Evolutionary conservation across 306 rosid genomes (phyloP).

Genomic region (Prunus davidiana): DNA sequence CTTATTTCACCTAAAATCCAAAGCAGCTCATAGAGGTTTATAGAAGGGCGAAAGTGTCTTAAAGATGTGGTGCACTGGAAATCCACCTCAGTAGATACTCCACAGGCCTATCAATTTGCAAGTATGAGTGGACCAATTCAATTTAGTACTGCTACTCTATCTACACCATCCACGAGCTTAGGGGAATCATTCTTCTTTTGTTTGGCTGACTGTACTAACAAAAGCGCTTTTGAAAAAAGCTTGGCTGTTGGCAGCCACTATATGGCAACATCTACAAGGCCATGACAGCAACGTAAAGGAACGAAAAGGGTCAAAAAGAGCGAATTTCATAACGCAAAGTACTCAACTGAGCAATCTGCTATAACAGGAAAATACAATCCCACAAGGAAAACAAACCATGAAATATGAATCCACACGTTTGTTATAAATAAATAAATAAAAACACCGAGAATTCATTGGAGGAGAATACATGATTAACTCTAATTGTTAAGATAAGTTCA

Average conservation of each 20-base stretch:
- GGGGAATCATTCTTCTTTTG: not conserved
- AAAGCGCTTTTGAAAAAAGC: not conserved
- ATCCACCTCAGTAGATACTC: slow-evolving; percentile 20
- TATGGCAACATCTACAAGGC: slow-evolving; percentile 3
- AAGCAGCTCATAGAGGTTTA: not conserved
- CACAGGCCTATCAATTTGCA: slow-evolving; percentile 34
- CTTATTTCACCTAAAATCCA: not conserved
- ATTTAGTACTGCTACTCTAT: slow-evolving; percentile 6
- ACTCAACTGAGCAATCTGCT: not conserved
- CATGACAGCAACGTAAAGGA: slow-evolving; percentile 3
- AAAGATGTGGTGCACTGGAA: slow-evolving; percentile 14
- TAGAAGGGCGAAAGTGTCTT: not conserved
- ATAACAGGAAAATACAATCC: not conserved
- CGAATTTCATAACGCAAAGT: not conserved
- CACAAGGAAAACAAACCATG: not conserved
- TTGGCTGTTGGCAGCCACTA: not conserved
- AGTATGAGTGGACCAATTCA: slow-evolving; percentile 18
- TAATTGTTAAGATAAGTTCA: no score
- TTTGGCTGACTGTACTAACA: slow-evolving; percentile 27
- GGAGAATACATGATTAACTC: not conserved
- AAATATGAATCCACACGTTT: not conserved
- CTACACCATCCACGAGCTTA: slow-evolving; percentile 6
- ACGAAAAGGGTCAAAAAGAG: not conserved
- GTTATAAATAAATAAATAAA: no score
- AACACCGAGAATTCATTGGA: not conserved